Evolutionary conservation across 257 asterid species (phyloP), one percentile per base, ranked within the genome.

Genomic region (Thymus mandschuricus): DNA sequence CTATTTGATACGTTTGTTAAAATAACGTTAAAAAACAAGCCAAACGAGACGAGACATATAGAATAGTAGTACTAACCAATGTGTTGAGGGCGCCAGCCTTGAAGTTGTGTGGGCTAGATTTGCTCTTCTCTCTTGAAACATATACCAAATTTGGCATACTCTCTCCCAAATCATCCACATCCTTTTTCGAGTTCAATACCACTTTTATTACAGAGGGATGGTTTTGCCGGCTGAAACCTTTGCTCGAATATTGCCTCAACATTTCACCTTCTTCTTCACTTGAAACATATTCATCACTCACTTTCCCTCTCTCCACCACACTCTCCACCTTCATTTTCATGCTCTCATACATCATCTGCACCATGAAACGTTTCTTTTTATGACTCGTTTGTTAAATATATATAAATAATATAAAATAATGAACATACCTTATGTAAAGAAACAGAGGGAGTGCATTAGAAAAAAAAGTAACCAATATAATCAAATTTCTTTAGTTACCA

Each of bases 1-100:
- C 21, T 21, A 21, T 21, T 21, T 21, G 21, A 21, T 21, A 21
- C 21, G 21, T 21, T 21, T 21, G 21, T 21, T 21, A 38, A 38
- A 38, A 38, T 38, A 38, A 38, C 6, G 44, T 3, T 38, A 38
- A 6, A 43, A 9, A 43, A 2, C 1, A 10, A 43, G 48, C 8
- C 1, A 43, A 6, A 43, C 10, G 11, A 43, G 11, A 43, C 1
- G 1, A 43, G 9, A 43, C 10, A 43, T 5, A 5, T 5, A 43
- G 48, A 0, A 6, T 5, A 6, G 48, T 43, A 3, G 7, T 5
- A 64, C 77, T 45, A 68, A 87, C 97, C 72, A 92, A 73, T 48
- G 89, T 64, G 75, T 92, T 92, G 64, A 92, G 96, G 61, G 97
- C 96, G 10, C 97, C 97, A 0, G 91, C 96, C 82, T 92, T 89